phyloP scores from a whole-genome alignment of 2,329 filamentous ascomycete species.

The Sporothrix brasiliensis region DNA sequence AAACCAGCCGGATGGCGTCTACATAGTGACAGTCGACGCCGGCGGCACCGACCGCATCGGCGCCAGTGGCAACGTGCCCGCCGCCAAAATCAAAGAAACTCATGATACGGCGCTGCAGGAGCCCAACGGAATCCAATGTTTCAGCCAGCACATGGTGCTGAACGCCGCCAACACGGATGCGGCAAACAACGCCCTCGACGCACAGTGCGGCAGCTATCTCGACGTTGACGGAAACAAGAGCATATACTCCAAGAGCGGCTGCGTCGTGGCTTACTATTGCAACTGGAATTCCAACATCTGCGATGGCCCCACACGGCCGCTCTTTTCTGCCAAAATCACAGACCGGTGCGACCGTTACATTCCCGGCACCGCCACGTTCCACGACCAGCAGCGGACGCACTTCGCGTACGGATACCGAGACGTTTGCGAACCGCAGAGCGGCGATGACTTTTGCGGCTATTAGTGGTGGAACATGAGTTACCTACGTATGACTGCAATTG shows the following conservation, averaged over 20 bases:
- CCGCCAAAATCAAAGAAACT: too few species aligned
- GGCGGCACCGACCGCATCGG: neutral
- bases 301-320: neutral
- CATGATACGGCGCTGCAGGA: too few species aligned
- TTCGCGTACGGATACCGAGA: neutral
- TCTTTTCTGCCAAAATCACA: neutral
- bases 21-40: neutral
- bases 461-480: neutral
- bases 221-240: neutral
- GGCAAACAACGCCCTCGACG: neutral
- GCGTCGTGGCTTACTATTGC: neutral
- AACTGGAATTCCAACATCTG: neutral
- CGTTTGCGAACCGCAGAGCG: neutral
- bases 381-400: neutral
- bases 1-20: conserved; percentile 3
- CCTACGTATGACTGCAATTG: too few species aligned
- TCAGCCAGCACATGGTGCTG: neutral
- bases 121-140: neutral
- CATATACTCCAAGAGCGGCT: conserved; percentile 1
- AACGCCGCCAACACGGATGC: neutral
- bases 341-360: neutral
- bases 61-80: neutral
- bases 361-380: neutral
- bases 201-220: neutral
- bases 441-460: neutral